Evolutionary conservation across 805 yeast genomes (phyloP).

Genomic region (Wickerhamia fluorescens): DNA sequence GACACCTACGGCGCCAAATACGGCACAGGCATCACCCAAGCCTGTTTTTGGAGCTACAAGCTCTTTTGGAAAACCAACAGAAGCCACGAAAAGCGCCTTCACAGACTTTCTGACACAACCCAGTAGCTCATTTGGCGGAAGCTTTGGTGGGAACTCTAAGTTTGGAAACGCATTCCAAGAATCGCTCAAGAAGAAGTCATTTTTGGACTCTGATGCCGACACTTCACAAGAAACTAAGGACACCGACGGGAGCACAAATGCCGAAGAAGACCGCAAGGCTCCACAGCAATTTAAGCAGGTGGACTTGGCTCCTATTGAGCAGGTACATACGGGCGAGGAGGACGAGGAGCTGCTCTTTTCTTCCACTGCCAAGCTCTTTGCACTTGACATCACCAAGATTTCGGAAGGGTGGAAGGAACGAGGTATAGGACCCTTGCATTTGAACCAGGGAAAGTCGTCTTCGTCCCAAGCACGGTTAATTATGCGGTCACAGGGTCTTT

Average conservation of each 20-base stretch:
- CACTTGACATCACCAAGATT: slow-evolving; percentile 57
- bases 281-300: slow-evolving; percentile 46
- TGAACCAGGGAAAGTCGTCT: slow-evolving; percentile 45
- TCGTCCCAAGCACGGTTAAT: slow-evolving; percentile 56
- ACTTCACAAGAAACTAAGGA: slow-evolving; percentile 8
- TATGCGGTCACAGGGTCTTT: slow-evolving; percentile 85
- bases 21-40: slow-evolving; percentile 5
- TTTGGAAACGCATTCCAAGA: slow-evolving; percentile 51
- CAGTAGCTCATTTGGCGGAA: slow-evolving; percentile 7
- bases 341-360: slow-evolving; percentile 63
- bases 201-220: slow-evolving; percentile 39
- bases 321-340: slow-evolving; percentile 84
- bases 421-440: slow-evolving; percentile 83
- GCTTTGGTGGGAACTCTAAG: slow-evolving; percentile 41
- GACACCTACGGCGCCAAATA: slow-evolving; percentile 7
- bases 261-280: too few relatives aligned
- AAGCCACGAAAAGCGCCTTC: background rate
- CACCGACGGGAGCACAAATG: slow-evolving; percentile 12
- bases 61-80: slow-evolving; percentile 24
- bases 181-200: slow-evolving; percentile 47
- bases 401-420: slow-evolving; percentile 91
- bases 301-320: slow-evolving; percentile 49
- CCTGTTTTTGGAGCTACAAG: slow-evolving; percentile 37
- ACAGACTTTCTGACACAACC: slow-evolving; percentile 2
- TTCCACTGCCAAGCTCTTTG: slow-evolving; percentile 73